Conservation (phyloP, 31 red algal genomes). For the Asparagopsis taxiformis region DNA sequence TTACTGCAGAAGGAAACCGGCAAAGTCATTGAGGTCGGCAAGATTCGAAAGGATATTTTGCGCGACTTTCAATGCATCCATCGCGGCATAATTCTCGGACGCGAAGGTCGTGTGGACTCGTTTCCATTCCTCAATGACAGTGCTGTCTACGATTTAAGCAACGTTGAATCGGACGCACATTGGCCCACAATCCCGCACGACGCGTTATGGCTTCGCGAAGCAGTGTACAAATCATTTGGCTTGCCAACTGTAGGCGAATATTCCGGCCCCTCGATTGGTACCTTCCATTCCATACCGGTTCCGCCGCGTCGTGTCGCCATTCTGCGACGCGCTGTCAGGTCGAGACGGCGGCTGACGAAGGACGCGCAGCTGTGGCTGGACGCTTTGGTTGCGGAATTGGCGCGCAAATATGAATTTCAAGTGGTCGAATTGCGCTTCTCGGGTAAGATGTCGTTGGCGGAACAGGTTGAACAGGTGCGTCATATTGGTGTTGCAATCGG, state of each 20-base stretch:
- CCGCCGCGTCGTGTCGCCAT: constrained; percentile 53
- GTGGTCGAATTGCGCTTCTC: constrained; percentile 19
- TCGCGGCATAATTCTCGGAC: constrained; percentile 61
- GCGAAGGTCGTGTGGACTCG: constrained; percentile 68
- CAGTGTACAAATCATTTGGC: constrained; percentile 16
- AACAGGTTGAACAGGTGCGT: constrained; percentile 53
- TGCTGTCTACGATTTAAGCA: constrained; percentile 37
- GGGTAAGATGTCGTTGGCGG: constrained; percentile 33
- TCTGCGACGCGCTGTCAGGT: constrained; percentile 52
- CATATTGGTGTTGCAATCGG: constrained; percentile 58
- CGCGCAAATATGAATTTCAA: constrained; percentile 31
- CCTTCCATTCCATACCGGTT: constrained; percentile 28
- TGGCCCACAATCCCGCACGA: constrained; percentile 72
- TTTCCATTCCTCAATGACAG: constrained; percentile 83
- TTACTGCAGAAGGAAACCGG: constrained; percentile 40
- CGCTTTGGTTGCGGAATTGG: constrained; percentile 25
- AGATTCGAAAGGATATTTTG: constrained; percentile 51
- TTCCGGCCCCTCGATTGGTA: constrained; percentile 8
- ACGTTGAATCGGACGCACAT: constrained; percentile 49
- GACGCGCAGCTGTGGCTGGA: constrained; percentile 36
- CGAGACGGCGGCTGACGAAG: constrained; percentile 45
- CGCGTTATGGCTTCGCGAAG: constrained; percentile 64
- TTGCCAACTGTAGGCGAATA: constrained; percentile 24
- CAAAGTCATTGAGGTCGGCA: constrained; percentile 29
- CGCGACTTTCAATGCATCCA: constrained; percentile 63